Conservation (phyloP, 2,329 filamentous ascomycete genomes). For the Coniella lustricola region DNA sequence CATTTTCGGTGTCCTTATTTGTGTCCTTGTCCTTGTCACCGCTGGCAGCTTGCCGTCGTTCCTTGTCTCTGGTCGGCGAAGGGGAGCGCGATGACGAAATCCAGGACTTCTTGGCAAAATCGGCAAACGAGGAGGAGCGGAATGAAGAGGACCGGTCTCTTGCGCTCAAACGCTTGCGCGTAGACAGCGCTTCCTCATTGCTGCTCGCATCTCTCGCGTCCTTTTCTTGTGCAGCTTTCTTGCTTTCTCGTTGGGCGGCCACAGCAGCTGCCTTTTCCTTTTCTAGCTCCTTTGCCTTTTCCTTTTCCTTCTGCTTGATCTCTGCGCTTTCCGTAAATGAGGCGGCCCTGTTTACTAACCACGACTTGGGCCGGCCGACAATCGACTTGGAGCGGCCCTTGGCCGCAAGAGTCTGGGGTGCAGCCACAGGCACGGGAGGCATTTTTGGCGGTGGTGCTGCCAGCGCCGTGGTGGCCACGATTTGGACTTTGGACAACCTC, state of each 20-base stretch:
- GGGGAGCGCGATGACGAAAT: constrained; percentile 42
- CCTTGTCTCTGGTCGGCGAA: constrained; percentile 31
- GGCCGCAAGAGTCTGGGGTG: constrained; percentile 24
- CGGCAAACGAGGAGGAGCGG: constrained; percentile 36
- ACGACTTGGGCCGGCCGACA: constrained; percentile 43
- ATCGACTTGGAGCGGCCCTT: constrained; percentile 37
- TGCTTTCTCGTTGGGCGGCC: constrained; percentile 22
- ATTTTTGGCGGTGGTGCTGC: constrained; percentile 11
- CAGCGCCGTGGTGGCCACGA: constrained; percentile 17
- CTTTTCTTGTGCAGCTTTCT: constrained; percentile 10
- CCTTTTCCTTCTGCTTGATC: constrained; percentile 20
- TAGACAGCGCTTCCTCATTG: constrained; percentile 19
- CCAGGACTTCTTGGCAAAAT: constrained; percentile 46
- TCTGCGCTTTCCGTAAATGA: constrained; percentile 21
- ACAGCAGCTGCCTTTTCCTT: background rate
- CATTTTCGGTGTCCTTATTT: background rate
- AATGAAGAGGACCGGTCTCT: constrained; percentile 27
- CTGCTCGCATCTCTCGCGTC: constrained; percentile 8
- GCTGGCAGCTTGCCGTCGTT: constrained; percentile 17
- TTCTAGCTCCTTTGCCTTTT: constrained; percentile 20
- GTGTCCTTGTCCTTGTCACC: constrained; percentile 17
- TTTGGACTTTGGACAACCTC: constrained; percentile 19
- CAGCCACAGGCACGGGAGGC: constrained; percentile 19
- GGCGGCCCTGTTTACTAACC: constrained; percentile 41
- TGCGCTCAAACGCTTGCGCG: constrained; percentile 27